Evolutionary conservation across 2,329 filamentous ascomycete species (phyloP), one percentile per base, ranked within the genome.

Genomic region (Cladosporium sp.): DNA sequence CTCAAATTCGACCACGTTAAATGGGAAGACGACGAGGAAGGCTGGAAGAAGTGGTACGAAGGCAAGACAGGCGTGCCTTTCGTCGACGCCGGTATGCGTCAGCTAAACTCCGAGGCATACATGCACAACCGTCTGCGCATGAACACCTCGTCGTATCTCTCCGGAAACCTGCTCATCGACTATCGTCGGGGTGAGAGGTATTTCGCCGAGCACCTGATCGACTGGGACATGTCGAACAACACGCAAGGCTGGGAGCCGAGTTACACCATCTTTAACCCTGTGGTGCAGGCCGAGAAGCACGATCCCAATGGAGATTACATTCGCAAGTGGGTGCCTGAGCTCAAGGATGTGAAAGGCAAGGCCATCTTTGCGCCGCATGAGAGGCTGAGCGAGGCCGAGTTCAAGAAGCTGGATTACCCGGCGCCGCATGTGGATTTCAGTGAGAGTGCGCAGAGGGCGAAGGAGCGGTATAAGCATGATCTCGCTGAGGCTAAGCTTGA

Each of bases 221-320:
- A 80, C 61, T 76, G 75, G 73, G 75, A 79, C 69, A 63, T 83
- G 59, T 71, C 71, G 37, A 78, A 82, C 61, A 79, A 82, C 64
- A 76, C 80, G n/a, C 74, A 82, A 58, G 74, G 76, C 28, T 81
- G 79, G 79, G 77, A 82, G 67, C 80, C 79, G 1, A 74, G 70
- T 19, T 82, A 80, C 59, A 81, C 79, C 0, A 71, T 79, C 12
- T 80, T 79, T 66, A 80, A 78, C 57, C 92, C 92, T 0, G 71
- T 91, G 45, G 75, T 90, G 17, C 92, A 96, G 76, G 90, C 88
- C 65, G 89, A 94, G 78, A 92, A 88, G 73, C 96, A 95, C 66
- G 92, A 96, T 69, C 77, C 82, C 0, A 78, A 88, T 0, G 92
- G 91, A 0, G 84, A 85, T 15, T 96, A 93, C 70, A 95, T 96